phyloP scores from a whole-genome alignment of 495 filamentous ascomycete genomes.

The Lentithecium fluviatile region DNA sequence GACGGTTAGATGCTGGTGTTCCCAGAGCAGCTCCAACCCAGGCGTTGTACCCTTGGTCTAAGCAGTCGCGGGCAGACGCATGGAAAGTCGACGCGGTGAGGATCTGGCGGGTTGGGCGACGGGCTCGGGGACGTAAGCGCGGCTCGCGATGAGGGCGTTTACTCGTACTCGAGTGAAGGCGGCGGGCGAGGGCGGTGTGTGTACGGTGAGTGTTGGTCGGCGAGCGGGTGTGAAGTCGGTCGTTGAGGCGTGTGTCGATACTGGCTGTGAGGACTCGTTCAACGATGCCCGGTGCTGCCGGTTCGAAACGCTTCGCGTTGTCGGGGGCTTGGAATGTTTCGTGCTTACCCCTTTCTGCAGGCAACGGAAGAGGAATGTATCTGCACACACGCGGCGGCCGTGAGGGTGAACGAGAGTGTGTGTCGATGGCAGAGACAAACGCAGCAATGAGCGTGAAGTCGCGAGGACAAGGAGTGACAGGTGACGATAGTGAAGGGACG shows the following conservation, averaged over 20 bases:
- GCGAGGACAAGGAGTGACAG: constrained; percentile 11
- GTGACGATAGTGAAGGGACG: not conserved
- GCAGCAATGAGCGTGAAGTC: constrained; percentile 27
- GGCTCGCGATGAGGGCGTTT: not conserved
- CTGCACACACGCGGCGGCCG: not conserved
- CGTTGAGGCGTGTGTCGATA: constrained; percentile 1
- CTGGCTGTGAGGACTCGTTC: constrained; percentile 33
- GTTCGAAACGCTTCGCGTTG: constrained; percentile 35
- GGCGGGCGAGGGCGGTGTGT: not conserved
- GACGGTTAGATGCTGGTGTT: constrained; percentile 8
- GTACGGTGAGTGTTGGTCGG: constrained; percentile 8
- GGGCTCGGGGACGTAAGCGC: constrained; percentile 1
- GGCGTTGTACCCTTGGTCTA: constrained; percentile 30
- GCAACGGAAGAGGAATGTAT: constrained; percentile 22
- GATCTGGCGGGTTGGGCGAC: not conserved
- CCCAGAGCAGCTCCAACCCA: not conserved
- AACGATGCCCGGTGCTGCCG: constrained; percentile 34
- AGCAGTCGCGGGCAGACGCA: not conserved
- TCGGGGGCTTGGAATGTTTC: constrained; percentile 33
- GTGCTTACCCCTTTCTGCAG: constrained; percentile 29
- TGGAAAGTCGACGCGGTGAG: too few species aligned
- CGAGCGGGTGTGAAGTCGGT: not conserved
- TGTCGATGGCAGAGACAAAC: not conserved
- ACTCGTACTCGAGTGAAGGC: not conserved
- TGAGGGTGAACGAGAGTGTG: not conserved